Evolutionary conservation across 164 flowering plant genomes (phyloP).

Genomic region (Tinospora cordifolia): DNA sequence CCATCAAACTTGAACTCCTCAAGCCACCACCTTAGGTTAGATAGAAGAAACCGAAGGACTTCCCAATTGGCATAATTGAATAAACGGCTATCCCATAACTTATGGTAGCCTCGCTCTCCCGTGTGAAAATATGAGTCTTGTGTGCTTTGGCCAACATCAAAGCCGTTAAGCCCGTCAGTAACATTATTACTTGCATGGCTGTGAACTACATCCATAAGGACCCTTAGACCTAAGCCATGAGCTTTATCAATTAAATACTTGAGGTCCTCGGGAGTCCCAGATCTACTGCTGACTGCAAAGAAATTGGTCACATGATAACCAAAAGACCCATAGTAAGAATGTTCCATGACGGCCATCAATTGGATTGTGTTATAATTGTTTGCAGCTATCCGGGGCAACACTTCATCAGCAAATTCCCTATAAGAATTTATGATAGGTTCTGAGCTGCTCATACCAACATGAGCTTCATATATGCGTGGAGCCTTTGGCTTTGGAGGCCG

Average conservation of each 20-base stretch:
- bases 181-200: slow-evolving; percentile 91
- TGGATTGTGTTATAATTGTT: slow-evolving; percentile 90
- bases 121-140: slow-evolving; percentile 88
- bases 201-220: slow-evolving; percentile 92
- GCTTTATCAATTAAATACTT: slow-evolving; percentile 93
- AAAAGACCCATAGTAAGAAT: slow-evolving; percentile 93
- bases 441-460: slow-evolving; percentile 93
- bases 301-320: slow-evolving; percentile 96
- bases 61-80: slow-evolving; percentile 97
- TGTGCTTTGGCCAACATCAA: slow-evolving; percentile 84
- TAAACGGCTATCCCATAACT: slow-evolving; percentile 87
- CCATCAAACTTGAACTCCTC: slow-evolving; percentile 95
- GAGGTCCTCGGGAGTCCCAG: slow-evolving; percentile 96
- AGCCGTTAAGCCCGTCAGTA: slow-evolving; percentile 94
- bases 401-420: slow-evolving; percentile 81
- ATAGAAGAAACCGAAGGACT: slow-evolving; percentile 89
- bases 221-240: slow-evolving; percentile 77
- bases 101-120: slow-evolving; percentile 87
- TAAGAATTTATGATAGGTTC: slow-evolving; percentile 81
- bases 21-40: slow-evolving; percentile 94
- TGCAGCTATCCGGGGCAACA: slow-evolving; percentile 73
- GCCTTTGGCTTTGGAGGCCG: slow-evolving; percentile 79
- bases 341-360: slow-evolving; percentile 97
- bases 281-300: slow-evolving; percentile 96
- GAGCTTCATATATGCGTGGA: slow-evolving; percentile 93